Base-by-base conservation (phyloP, 2,329 filamentous ascomycete genomes). In the Cyclaneusma minus region DNA sequence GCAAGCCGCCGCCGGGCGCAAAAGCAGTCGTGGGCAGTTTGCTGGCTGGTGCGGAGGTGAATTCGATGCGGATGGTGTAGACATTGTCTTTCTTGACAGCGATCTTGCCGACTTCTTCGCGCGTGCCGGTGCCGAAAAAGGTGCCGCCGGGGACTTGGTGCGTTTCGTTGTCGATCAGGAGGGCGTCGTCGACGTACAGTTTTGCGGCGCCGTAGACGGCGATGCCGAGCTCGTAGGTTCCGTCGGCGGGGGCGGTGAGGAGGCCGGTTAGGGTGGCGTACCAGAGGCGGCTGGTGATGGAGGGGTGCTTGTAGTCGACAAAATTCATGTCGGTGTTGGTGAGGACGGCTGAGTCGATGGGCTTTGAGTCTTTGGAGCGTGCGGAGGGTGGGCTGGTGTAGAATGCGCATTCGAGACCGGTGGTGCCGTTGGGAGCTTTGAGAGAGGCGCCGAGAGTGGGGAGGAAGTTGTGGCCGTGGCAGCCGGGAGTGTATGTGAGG, bases 381-480 rank as follows among this genome's bases (percentile, higher is more conserved):
- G 7, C 52, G 8, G 54, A 51, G 0, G 66, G 63, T 1, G 66
- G 60, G 29, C 76, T 64, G 32, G 67, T 65, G 49, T 66, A 79
- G 10, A 68, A 65, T 31, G 58, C 62, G 60, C 74, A 74, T 8
- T 51, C 60, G 52, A 78, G 64, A 2, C 73, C 73, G 3, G 50
- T 45, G 35, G 63, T 58, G 15, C 68, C 68, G 12, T 62, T 54
- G 1, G 50, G 45, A 0, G 62, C 61, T 36, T 55, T 66, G 22
- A 68, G 52, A 4, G 61, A 48, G 3, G 52, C 51, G 1, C 68
- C 66, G 4, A 77, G 51, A 0, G 70, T 49, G 1, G 72, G 73
- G 2, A 76, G 56, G 35, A 71, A 57, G 41, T 70, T 71, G 48
- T 77, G 70, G 1, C 67, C 69, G 44, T 76, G 71, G 20, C 63